These are phyloP conservation scores for Leccinellum albellum DNA, from an alignment of 768 basidiomycete genomes.

Conservation along the genomic window DNA sequence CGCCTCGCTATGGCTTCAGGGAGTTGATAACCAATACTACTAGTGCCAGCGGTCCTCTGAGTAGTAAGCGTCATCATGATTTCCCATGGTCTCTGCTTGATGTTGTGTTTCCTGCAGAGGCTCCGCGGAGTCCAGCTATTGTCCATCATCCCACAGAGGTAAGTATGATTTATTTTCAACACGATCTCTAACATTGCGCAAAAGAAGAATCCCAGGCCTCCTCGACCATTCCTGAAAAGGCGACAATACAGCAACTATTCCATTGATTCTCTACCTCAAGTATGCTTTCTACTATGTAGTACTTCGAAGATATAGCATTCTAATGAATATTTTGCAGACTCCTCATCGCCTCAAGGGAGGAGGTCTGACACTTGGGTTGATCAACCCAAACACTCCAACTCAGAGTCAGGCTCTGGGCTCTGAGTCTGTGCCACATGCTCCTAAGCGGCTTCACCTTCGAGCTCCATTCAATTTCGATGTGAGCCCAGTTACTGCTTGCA, in stretches of 20 bases:
- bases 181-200: not conserved
- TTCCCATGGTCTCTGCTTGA: no score
- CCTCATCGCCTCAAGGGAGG: not conserved
- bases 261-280: not conserved
- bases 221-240: not conserved
- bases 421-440: not conserved
- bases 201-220: not conserved
- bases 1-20: no score
- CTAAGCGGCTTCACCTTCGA: not conserved
- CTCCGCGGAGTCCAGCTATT: not conserved
- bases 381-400: not conserved
- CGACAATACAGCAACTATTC: not conserved
- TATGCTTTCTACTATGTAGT: not conserved
- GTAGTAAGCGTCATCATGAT: no score
- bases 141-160: not conserved
- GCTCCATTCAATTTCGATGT: not conserved
- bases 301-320: no score
- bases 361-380: not conserved
- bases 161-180: not conserved
- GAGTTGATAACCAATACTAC: no score
- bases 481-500: not conserved
- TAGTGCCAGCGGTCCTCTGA: no score
- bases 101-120: no score
- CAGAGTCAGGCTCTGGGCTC: no score
- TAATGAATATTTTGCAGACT: not conserved